Conservation (phyloP, 805 yeast genomes). For the Ogataea angusta region DNA sequence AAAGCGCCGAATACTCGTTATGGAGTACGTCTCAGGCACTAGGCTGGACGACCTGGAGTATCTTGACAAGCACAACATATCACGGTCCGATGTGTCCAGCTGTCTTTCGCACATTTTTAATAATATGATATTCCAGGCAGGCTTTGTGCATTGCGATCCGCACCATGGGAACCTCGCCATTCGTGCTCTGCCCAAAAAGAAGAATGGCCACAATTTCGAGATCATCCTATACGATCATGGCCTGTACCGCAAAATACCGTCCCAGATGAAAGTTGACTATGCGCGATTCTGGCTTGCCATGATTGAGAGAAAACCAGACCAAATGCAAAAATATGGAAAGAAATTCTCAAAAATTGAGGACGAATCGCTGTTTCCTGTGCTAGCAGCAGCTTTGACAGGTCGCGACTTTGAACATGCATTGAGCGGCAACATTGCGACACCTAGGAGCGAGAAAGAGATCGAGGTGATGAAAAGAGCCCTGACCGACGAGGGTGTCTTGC, state of each 20-base stretch:
- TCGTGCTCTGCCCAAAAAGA: constrained; percentile 38
- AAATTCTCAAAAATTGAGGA: constrained; percentile 75
- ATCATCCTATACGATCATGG: constrained; percentile 94
- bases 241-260: constrained; percentile 78
- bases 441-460: constrained; percentile 62
- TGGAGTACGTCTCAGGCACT: constrained; percentile 84
- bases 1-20: constrained; percentile 66
- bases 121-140: constrained; percentile 92
- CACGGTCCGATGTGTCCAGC: constrained; percentile 72
- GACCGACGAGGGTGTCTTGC: constrained; percentile 58
- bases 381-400: constrained; percentile 94
- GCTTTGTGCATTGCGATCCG: constrained; percentile 95
- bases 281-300: constrained; percentile 92
- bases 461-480: constrained; percentile 62
- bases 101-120: constrained; percentile 90
- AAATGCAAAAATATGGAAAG: constrained; percentile 72
- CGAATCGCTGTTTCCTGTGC: constrained; percentile 75
- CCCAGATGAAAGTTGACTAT: constrained; percentile 73
- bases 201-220: constrained; percentile 71
- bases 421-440: constrained; percentile 54
- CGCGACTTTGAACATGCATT: constrained; percentile 78
- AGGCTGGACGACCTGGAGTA: constrained; percentile 74
- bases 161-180: constrained; percentile 97
- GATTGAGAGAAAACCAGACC: constrained; percentile 61
- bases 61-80: constrained; percentile 59